Evolutionary conservation across 2,329 filamentous ascomycete genomes (phyloP).

Genomic region (Hypoxylon sp.): DNA sequence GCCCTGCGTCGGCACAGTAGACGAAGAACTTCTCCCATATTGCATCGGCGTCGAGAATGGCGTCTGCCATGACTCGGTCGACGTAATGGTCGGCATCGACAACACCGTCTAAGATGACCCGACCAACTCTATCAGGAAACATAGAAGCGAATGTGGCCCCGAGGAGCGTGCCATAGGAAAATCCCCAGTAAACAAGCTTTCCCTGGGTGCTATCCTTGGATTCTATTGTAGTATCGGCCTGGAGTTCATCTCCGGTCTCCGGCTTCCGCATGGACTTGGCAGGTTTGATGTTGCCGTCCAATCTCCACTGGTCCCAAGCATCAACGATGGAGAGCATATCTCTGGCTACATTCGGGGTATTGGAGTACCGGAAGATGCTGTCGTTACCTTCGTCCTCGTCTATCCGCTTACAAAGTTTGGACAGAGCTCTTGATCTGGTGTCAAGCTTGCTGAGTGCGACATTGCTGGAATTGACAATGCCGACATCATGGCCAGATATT

Average conservation of each 20-base stretch:
- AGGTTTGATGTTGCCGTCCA: constrained; percentile 26
- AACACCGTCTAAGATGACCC: constrained; percentile 59
- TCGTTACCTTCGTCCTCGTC: constrained; percentile 50
- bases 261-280: constrained; percentile 29
- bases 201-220: constrained; percentile 45
- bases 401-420: constrained; percentile 53
- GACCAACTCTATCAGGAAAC: constrained; percentile 60
- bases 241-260: constrained; percentile 27
- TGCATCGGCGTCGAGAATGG: constrained; percentile 62
- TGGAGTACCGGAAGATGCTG: constrained; percentile 55
- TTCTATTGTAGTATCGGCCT: constrained; percentile 29
- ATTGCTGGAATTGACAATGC: constrained; percentile 56
- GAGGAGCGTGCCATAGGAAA: constrained; percentile 59
- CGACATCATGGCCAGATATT: constrained; percentile 51
- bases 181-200: constrained; percentile 59
- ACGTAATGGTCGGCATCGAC: constrained; percentile 61
- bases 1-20: constrained; percentile 62
- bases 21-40: constrained; percentile 62
- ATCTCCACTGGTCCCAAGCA: constrained; percentile 57
- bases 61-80: constrained; percentile 57
- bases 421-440: constrained; percentile 52
- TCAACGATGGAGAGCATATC: constrained; percentile 61
- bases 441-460: constrained; percentile 52
- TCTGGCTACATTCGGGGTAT: constrained; percentile 56
- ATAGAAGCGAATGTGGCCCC: constrained; percentile 60